These are phyloP conservation scores for Malania oleifera DNA, from an alignment of 164 flowering plant species.

Conservation along the genomic window DNA sequence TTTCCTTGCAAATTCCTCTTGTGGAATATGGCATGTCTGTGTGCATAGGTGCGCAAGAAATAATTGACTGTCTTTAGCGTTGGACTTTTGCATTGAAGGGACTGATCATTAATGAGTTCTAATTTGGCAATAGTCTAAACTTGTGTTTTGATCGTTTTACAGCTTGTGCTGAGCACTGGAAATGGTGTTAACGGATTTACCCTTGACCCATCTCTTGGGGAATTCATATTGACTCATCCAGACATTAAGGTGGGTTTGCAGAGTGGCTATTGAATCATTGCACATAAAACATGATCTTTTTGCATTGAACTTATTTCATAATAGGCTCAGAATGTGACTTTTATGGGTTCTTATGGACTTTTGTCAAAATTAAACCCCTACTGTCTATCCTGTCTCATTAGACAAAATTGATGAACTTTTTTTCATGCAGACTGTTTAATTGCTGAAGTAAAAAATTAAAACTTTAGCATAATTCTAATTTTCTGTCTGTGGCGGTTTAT, in stretches of 20 bases:
- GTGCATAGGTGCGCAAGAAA: not conserved
- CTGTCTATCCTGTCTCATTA: no score
- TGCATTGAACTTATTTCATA: not conserved
- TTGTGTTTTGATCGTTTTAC: constrained; percentile 26
- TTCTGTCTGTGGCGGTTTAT: not conserved
- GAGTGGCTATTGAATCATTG: constrained; percentile 2
- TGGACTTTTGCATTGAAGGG: no score
- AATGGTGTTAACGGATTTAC: constrained; percentile 93
- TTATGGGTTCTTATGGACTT: no score
- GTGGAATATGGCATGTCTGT: not conserved
- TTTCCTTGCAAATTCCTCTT: not conserved
- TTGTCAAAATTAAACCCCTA: no score
- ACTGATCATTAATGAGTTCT: no score
- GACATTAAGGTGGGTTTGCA: constrained; percentile 63
- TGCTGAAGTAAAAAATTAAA: no score
- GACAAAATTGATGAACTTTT: no score
- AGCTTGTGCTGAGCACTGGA: constrained; percentile 94
- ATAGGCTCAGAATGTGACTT: not conserved
- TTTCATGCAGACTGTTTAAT: no score
- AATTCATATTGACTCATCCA: constrained; percentile 96
- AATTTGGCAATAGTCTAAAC: not conserved
- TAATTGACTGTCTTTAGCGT: no score
- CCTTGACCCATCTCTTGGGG: constrained; percentile 96
- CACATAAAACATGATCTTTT: not conserved
- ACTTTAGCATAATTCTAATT: not conserved